Percentiles rank a stretch among this genome's conserved stretches.
phyloP scores from a whole-genome alignment of 169 alveolate genomes.

The Plasmodium reichenowi region DNA sequence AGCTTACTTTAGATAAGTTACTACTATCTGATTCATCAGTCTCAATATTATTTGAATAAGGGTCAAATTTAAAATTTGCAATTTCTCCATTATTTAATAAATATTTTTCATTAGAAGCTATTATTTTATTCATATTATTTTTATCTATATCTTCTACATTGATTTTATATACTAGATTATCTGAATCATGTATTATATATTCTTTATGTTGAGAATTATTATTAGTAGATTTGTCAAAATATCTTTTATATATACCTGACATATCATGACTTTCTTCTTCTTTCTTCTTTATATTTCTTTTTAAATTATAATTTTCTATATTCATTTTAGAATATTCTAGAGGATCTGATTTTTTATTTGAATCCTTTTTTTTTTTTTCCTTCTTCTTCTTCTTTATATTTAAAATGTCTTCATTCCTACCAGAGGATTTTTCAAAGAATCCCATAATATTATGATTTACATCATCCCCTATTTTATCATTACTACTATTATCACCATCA shows the following conservation, averaged over 20 bases:
- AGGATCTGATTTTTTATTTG: not conserved
- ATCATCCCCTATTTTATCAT: not conserved
- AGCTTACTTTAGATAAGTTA: slow-evolving; percentile 4
- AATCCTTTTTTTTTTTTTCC: not conserved
- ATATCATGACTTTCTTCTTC: not conserved
- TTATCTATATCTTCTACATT: slow-evolving; percentile 21
- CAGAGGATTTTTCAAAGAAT: not conserved
- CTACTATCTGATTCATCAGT: slow-evolving; percentile 12
- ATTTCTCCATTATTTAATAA: slow-evolving; percentile 7
- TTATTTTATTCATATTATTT: not conserved
- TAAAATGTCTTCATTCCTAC: not conserved
- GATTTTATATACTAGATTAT: slow-evolving; percentile 22
- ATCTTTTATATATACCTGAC: not conserved
- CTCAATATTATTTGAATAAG: not conserved
- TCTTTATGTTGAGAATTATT: not conserved
- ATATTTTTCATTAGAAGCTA: not conserved
- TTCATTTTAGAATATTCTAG: not conserved
- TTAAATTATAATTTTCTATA: not conserved
- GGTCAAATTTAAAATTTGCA: slow-evolving; percentile 5
- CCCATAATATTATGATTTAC: not conserved
- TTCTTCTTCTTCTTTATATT: not conserved
- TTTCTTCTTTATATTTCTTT: not conserved
- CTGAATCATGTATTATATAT: slow-evolving; percentile 12
- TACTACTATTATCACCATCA: not conserved
- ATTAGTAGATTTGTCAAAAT: not conserved